Base-by-base conservation (phyloP, 768 basidiomycete genomes). In the Tricholomella constricta region DNA sequence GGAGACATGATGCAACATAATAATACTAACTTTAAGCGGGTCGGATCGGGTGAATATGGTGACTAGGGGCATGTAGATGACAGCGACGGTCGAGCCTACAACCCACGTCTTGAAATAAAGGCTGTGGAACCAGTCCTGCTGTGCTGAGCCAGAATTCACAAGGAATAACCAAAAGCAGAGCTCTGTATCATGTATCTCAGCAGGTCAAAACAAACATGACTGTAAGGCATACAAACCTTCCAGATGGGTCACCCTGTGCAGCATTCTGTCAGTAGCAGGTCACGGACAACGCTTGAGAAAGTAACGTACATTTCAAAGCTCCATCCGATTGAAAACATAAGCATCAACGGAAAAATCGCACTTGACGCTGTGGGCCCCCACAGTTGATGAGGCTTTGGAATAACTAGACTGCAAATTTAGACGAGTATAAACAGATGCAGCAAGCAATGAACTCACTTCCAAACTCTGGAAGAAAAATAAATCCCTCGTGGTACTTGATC, bases 101-200 rank as follows among this genome's bases (percentile, higher is more conserved):
- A 79, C 69, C 91, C 91, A 93, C 2, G 73, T 72, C 66, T 80
- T 88, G 76, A 91, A 93, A 61, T 91, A 90, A 17, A 72, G 55
- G 61, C 82, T 89, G 15, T 74, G 71, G 72, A 93, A 92, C 91
- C 91, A 94, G 60, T 89, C 79, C 61, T 81, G 84, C 56, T 86
- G 81, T 1, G 69, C 67, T 1, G 83, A 75, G 17, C 79, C 74
- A 2, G 86, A 74, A 51, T 88, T 88, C 44, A 92, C 74, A 32
- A 94, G 80, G 72, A 90, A 94, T 11, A 92, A 70, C 91, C 91
- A 93, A 66, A 94, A 94, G 61, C 89, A 93, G 0, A 93, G 75
- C 60, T 94, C 91, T 91, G 52, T 7, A 46, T 49, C 45, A 44
- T 26, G 43, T 17, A 40, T 55, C 27, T 53, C 55, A 53, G 44